Percentiles rank a stretch among this genome's conserved stretches.
Evolutionary conservation across 768 basidiomycete genomes (phyloP).

Genomic region (Astraeus odoratus): DNA sequence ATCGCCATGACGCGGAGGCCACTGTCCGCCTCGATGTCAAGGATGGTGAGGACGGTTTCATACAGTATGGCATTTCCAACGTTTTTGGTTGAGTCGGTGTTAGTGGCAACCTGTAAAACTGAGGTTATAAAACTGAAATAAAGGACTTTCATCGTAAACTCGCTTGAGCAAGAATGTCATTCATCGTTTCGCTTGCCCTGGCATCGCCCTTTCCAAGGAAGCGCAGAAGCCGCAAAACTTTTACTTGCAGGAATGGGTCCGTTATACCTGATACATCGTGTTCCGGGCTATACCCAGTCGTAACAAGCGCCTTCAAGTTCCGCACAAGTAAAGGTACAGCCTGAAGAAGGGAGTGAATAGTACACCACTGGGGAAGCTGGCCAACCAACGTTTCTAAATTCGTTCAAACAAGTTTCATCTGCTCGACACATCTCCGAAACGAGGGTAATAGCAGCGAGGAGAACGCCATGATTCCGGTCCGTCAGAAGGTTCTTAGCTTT

Average conservation of each 20-base stretch:
- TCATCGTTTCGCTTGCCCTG: conserved; percentile 92
- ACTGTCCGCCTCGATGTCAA: conserved; percentile 96
- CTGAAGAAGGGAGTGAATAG: conserved; percentile 33
- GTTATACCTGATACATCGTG: conserved; percentile 99
- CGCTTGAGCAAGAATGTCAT: conserved; percentile 95
- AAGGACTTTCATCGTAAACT: conserved; percentile 4
- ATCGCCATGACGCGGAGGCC: conserved; percentile 98
- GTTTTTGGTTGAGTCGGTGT: conserved; percentile 96
- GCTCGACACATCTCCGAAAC: conserved; percentile 91
- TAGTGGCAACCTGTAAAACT: conserved; percentile 81
- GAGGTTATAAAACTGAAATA: conserved; percentile 2
- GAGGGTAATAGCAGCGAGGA: conserved; percentile 89
- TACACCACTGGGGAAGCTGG: conserved; percentile 3
- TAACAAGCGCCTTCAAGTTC: conserved; percentile 89
- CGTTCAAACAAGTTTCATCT: conserved; percentile 64
- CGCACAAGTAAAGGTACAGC: conserved; percentile 90
- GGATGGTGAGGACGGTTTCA: conserved; percentile 91
- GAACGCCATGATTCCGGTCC: conserved; percentile 95
- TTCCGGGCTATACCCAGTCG: conserved; percentile 96
- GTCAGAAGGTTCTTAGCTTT: conserved; percentile 89
- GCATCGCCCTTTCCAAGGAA: conserved; percentile 82
- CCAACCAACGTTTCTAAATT: conserved; percentile 78
- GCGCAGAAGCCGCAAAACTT: conserved; percentile 82
- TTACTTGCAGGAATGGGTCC: conserved; percentile 91
- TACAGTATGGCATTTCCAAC: conserved; percentile 98